Evolutionary conservation across 805 yeast species (phyloP).

Genomic region (Starmerella floris): DNA sequence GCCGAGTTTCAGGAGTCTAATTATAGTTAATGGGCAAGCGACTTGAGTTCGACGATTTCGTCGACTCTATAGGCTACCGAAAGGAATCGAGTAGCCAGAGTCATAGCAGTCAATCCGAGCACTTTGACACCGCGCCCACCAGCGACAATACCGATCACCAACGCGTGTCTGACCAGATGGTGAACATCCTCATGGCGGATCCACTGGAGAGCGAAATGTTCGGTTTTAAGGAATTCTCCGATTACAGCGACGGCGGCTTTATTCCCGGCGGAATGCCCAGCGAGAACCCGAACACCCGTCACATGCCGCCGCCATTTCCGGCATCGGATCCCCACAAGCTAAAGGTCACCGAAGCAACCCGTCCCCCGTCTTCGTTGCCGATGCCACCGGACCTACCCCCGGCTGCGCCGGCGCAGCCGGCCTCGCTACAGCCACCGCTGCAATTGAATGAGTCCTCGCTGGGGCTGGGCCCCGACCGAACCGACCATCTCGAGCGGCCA

Average conservation of each 20-base stretch:
- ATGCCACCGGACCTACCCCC: neutral
- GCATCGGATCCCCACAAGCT: neutral
- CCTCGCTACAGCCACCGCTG: neutral
- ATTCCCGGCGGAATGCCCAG: neutral
- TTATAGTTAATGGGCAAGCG: slow-evolving; percentile 3
- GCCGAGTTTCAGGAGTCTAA: neutral
- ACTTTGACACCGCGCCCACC: neutral
- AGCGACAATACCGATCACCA: neutral
- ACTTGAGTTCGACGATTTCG: slow-evolving; percentile 3
- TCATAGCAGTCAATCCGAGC: neutral
- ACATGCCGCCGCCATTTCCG: neutral
- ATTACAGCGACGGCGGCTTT: neutral
- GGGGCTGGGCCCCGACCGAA: neutral
- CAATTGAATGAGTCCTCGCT: neutral
- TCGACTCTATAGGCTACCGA: slow-evolving; percentile 1
- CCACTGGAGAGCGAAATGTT: neutral
- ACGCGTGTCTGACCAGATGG: neutral
- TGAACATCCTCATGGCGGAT: neutral
- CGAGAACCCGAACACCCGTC: neutral
- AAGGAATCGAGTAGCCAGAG: neutral
- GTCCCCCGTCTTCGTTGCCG: neutral
- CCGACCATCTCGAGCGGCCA: neutral
- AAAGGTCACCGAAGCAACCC: too few relatives aligned
- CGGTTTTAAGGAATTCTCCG: neutral
- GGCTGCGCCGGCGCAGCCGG: neutral